phyloP scores from a whole-genome alignment of 129 eudicot genomes.

The Chrysanthemum lavandulifolium region DNA sequence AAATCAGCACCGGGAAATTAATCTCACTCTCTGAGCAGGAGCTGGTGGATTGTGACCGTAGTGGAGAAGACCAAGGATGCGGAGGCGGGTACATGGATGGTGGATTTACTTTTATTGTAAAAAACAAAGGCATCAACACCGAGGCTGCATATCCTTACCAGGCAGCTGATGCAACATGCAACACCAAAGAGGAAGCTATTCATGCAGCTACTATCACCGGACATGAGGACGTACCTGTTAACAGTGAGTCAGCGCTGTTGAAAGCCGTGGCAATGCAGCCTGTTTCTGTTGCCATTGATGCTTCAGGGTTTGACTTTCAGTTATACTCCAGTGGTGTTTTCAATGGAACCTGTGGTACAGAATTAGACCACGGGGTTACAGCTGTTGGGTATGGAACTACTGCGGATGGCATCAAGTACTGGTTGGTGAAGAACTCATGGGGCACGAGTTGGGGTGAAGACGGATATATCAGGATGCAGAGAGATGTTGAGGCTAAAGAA shows the following conservation, averaged over 20 bases:
- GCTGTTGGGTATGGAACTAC: conserved; percentile 1
- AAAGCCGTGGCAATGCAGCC: conserved; percentile 33
- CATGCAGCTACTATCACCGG: conserved; percentile 23
- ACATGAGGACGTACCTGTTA: conserved; percentile 55
- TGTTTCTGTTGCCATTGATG: conserved; percentile 12
- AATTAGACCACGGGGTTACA: conserved; percentile 7
- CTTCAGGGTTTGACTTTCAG: conserved; percentile 16
- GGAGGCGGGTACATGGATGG: conserved; percentile 73
- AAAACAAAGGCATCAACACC: conserved; percentile 52
- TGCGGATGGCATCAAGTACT: conserved; percentile 12
- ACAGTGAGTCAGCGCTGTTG: conserved; percentile 52
- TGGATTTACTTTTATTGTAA: conserved; percentile 56
- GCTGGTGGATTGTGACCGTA: conserved; percentile 64
- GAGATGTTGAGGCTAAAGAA: conserved; percentile 22
- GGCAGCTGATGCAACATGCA: conserved; percentile 38
- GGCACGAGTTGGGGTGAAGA: conserved; percentile 17
- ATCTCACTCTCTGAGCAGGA: conserved; percentile 75
- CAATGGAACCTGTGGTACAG: neutral
- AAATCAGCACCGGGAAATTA: conserved; percentile 47
- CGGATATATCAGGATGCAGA: conserved; percentile 25
- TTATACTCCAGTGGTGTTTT: conserved; percentile 7
- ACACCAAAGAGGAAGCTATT: neutral
- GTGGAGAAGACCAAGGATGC: conserved; percentile 52
- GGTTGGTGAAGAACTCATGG: conserved; percentile 23
- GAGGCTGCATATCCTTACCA: conserved; percentile 60